These are phyloP conservation scores for Kwoniella newhampshirensis DNA, from an alignment of 768 basidiomycete genomes.

Conservation along the genomic window DNA sequence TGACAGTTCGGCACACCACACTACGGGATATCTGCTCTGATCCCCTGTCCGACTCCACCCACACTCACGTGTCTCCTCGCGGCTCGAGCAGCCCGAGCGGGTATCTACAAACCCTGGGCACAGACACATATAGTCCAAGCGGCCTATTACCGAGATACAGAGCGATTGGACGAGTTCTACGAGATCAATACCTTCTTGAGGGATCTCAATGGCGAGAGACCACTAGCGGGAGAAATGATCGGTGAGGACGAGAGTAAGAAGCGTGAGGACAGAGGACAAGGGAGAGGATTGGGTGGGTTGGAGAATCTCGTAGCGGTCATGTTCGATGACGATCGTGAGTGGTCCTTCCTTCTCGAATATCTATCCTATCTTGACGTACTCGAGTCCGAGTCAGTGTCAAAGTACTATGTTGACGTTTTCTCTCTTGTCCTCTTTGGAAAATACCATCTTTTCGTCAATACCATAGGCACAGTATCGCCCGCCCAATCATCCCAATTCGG, in stretches of 20 bases:
- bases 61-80: constrained; percentile 50
- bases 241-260: constrained; percentile 9
- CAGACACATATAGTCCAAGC: constrained; percentile 52
- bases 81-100: constrained; percentile 44
- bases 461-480: constrained; percentile 47
- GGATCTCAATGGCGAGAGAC: constrained; percentile 53
- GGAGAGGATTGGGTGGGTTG: constrained; percentile 24
- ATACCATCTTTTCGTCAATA: constrained; percentile 1
- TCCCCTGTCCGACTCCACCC: constrained; percentile 54
- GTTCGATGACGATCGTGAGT: constrained; percentile 51
- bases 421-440: constrained; percentile 2
- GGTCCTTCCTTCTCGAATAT: too few relatives aligned
- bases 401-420: too few relatives aligned
- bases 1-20: constrained; percentile 52
- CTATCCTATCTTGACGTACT: too few relatives aligned
- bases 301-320: constrained; percentile 44
- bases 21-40: constrained; percentile 53
- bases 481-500: constrained; percentile 50
- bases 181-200: constrained; percentile 47
- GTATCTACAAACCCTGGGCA: constrained; percentile 49
- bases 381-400: neutral
- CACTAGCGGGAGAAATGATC: constrained; percentile 20
- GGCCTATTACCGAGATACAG: constrained; percentile 55
- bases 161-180: constrained; percentile 52
- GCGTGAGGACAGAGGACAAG: constrained; percentile 19